A percentile compares a stretch with the other conserved stretches of the same genome.
phyloP scores from a whole-genome alignment of 2,329 filamentous ascomycete genomes.

The Fusarium camptoceras region DNA sequence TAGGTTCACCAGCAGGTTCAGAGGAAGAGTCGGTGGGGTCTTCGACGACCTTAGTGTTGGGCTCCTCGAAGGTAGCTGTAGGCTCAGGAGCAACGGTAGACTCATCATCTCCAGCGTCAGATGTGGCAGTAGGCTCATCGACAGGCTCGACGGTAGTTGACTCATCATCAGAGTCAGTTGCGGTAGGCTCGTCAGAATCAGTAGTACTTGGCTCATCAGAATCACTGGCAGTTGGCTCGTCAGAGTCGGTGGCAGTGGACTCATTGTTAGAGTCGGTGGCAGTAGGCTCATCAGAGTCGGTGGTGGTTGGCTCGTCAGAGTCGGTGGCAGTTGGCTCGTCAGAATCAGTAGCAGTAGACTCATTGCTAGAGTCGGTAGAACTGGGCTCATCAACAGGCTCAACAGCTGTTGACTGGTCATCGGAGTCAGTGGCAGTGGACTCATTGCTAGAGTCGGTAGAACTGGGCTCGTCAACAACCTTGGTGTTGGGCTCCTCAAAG shows the following conservation, averaged over 20 bases:
- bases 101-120: background rate
- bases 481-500: background rate
- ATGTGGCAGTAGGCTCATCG: background rate
- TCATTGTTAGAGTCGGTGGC: background rate
- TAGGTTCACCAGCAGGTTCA: background rate
- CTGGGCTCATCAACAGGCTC: no score
- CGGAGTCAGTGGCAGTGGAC: no score
- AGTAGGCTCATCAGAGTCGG: background rate
- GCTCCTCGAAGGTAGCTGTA: background rate
- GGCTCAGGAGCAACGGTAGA: background rate
- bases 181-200: background rate
- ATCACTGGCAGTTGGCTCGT: no score
- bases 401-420: background rate
- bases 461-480: background rate
- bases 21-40: background rate
- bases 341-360: background rate
- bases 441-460: no score
- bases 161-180: background rate
- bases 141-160: background rate
- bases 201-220: background rate
- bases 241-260: background rate
- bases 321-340: background rate
- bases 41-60: background rate
- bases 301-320: background rate
- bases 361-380: background rate